These are phyloP conservation scores for Trichoderma arundinaceum DNA, from an alignment of 2,329 filamentous ascomycete genomes.

Conservation along the genomic window DNA sequence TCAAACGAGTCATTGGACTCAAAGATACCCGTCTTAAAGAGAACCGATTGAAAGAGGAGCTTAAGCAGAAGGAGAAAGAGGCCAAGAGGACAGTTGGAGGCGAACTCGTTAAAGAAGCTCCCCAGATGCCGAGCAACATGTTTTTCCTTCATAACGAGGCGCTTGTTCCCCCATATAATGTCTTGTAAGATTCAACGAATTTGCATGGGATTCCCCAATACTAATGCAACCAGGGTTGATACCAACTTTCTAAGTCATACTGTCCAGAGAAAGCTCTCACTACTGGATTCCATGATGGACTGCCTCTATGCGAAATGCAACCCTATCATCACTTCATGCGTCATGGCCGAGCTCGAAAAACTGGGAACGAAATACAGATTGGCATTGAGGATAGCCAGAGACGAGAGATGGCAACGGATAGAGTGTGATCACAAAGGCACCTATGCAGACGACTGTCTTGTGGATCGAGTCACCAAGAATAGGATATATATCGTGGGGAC, in stretches of 20 bases:
- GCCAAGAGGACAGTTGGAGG: conserved; percentile 60
- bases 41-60: conserved; percentile 72
- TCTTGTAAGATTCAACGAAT: conserved; percentile 53
- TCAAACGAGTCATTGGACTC: conserved; percentile 83
- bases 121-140: conserved; percentile 80
- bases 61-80: conserved; percentile 60
- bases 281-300: conserved; percentile 91
- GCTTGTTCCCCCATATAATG: conserved; percentile 68
- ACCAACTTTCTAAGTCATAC: conserved; percentile 93
- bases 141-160: conserved; percentile 91
- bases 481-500: conserved; percentile 81
- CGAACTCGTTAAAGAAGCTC: conserved; percentile 77
- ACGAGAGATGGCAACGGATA: conserved; percentile 85
- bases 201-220: conserved; percentile 43
- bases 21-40: conserved; percentile 82
- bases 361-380: conserved; percentile 87
- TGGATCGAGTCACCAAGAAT: conserved; percentile 74
- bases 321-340: conserved; percentile 79
- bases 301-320: conserved; percentile 89
- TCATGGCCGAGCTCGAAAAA: conserved; percentile 86
- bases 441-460: conserved; percentile 83
- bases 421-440: conserved; percentile 89
- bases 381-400: conserved; percentile 82
- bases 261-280: conserved; percentile 85
- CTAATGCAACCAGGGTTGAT: conserved; percentile 53